Conservation (phyloP, 768 basidiomycete genomes). For the Lentinus brumalis region DNA sequence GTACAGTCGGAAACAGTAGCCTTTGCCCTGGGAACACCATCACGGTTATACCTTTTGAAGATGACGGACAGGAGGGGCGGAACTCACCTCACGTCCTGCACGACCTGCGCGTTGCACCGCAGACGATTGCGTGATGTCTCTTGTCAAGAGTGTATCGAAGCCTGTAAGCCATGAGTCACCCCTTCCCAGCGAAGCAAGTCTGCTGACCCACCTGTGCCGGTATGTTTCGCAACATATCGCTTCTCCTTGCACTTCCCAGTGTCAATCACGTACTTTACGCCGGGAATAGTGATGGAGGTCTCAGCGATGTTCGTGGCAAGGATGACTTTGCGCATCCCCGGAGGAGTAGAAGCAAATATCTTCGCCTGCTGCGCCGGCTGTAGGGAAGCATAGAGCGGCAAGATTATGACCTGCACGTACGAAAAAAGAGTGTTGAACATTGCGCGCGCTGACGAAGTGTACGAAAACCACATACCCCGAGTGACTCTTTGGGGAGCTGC, state of each 20-base stretch:
- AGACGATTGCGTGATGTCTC: constrained; percentile 85
- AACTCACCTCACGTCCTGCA: constrained; percentile 85
- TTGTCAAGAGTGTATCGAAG: constrained; percentile 83
- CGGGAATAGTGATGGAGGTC: constrained; percentile 96
- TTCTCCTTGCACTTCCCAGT: constrained; percentile 97
- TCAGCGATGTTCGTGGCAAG: constrained; percentile 98
- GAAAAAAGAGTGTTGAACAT: neutral
- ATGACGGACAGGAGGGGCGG: neutral
- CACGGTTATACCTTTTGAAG: neutral
- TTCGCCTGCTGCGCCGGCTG: constrained; percentile 74
- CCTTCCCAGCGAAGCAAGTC: neutral
- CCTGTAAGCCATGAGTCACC: constrained; percentile 47
- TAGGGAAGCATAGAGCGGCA: constrained; percentile 87
- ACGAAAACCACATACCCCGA: constrained; percentile 43
- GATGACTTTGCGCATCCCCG: constrained; percentile 84
- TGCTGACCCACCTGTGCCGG: constrained; percentile 59
- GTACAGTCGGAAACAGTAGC: constrained; percentile 90
- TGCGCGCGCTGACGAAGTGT: neutral
- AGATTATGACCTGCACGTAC: constrained; percentile 59
- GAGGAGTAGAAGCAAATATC: constrained; percentile 70
- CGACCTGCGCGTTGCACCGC: constrained; percentile 95
- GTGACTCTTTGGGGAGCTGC: constrained; percentile 61
- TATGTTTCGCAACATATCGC: constrained; percentile 68
- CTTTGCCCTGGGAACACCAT: constrained; percentile 55
- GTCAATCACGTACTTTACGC: constrained; percentile 94